Evolutionary conservation across 352 stramenopile genomes (phyloP).

Genomic region (Pythium myriotylum): DNA sequence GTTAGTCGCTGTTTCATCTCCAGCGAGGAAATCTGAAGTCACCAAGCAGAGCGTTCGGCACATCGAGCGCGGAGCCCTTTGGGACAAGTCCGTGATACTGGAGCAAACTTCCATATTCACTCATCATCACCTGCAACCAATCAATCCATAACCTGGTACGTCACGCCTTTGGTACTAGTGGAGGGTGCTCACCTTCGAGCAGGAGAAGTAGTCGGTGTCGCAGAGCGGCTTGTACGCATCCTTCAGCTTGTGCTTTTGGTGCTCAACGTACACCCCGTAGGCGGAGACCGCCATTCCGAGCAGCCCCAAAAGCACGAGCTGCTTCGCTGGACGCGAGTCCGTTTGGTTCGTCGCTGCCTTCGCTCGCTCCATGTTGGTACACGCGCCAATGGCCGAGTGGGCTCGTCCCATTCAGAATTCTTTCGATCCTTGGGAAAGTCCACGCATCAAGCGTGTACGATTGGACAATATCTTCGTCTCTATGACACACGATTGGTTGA

Average conservation of each 20-base stretch:
- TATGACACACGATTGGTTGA: constrained; percentile 11
- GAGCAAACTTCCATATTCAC: constrained; percentile 56
- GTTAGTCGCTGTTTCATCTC: background rate
- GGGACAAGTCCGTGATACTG: constrained; percentile 42
- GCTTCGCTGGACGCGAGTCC: background rate
- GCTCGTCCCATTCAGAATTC: constrained; percentile 1
- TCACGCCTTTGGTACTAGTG: background rate
- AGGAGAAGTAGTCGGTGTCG: constrained; percentile 57
- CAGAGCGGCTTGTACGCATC: constrained; percentile 54
- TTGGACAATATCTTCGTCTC: constrained; percentile 1
- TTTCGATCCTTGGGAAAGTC: constrained; percentile 21
- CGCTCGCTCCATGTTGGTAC: background rate
- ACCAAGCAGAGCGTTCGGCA: constrained; percentile 58
- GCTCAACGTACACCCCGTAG: constrained; percentile 57
- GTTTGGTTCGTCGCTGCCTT: background rate
- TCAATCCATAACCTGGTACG: background rate
- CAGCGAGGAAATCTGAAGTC: background rate
- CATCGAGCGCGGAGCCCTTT: constrained; percentile 42
- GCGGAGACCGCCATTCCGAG: constrained; percentile 23
- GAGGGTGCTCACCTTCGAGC: constrained; percentile 40
- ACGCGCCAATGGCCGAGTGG: background rate
- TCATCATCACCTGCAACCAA: constrained; percentile 45
- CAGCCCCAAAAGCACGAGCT: constrained; percentile 26
- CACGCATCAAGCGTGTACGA: background rate
- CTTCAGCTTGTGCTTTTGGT: constrained; percentile 38